Conservation (phyloP, 768 basidiomycete genomes). For the Cystofilobasidium bisporidii region DNA sequence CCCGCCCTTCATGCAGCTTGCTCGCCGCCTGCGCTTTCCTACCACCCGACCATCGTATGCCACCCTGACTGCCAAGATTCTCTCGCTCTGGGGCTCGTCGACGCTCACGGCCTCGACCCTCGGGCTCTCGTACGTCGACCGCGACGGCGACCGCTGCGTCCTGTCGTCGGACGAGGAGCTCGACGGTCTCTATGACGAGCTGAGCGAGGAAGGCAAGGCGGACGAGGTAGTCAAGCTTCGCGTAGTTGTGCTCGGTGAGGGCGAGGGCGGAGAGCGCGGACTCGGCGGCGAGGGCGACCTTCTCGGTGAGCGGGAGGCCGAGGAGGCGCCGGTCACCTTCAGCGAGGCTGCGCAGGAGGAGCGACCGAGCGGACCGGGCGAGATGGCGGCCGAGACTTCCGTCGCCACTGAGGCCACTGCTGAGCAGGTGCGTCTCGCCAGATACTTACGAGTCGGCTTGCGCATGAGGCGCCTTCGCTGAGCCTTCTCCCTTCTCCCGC, state of each 20-base stretch:
- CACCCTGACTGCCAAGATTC: constrained; percentile 9
- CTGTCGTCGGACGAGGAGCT: constrained; percentile 23
- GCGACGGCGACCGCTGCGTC: constrained; percentile 13
- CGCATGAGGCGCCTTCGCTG: too few species aligned
- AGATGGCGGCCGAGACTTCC: background rate
- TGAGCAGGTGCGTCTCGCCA: too few species aligned
- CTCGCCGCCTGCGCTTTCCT: constrained; percentile 20
- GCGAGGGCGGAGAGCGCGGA: background rate
- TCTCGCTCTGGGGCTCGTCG: constrained; percentile 13
- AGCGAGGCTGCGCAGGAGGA: too few species aligned
- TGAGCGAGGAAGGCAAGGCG: constrained; percentile 2
- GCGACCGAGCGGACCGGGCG: too few species aligned
- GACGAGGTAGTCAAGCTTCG: constrained; percentile 19
- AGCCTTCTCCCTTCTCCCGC: too few species aligned
- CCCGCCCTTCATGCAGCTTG: background rate
- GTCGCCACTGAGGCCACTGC: too few species aligned
- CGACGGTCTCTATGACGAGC: constrained; percentile 13
- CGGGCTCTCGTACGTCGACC: constrained; percentile 20
- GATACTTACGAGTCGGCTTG: too few species aligned
- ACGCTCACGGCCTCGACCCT: constrained; percentile 13
- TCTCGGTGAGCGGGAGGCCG: background rate
- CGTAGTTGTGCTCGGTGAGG: constrained; percentile 1
- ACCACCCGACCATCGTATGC: constrained; percentile 11
- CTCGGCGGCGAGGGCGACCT: background rate
- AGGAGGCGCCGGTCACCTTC: too few species aligned